Evolutionary conservation across 345 rosid species (phyloP).

Genomic region (Cardiospermum halicacabum): DNA sequence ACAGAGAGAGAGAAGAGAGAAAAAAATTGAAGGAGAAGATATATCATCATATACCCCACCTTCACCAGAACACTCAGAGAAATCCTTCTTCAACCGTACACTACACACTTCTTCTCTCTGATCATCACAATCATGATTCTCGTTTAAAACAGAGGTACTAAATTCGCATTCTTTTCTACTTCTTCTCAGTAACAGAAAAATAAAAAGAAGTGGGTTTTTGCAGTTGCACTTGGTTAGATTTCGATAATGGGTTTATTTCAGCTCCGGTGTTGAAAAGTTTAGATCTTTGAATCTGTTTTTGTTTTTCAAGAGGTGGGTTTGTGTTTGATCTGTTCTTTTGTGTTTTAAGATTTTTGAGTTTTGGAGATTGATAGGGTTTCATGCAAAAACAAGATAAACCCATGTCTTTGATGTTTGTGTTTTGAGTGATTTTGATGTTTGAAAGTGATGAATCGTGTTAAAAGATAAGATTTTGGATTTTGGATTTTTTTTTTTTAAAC

Average conservation of each 20-base stretch:
- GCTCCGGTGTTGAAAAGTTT: background rate
- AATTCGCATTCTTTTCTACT: background rate
- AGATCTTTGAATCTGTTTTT: conserved; percentile 9
- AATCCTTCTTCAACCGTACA: background rate
- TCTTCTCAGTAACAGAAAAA: background rate
- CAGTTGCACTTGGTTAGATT: too few species aligned
- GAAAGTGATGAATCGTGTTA: conserved; percentile 1
- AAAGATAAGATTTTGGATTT: conserved; percentile 32
- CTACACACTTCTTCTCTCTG: background rate
- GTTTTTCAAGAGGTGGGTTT: conserved; percentile 9
- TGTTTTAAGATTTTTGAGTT: background rate
- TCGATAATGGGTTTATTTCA: background rate
- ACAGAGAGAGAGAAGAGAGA: background rate
- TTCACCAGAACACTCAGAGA: background rate
- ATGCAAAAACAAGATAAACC: conserved; percentile 37
- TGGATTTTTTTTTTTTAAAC: too few species aligned
- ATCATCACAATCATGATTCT: background rate
- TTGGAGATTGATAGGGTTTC: conserved; percentile 24
- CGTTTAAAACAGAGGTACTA: background rate
- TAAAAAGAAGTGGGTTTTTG: background rate
- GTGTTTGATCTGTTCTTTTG: conserved; percentile 26
- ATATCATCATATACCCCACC: background rate
- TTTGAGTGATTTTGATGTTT: conserved; percentile 12
- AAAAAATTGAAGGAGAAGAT: background rate
- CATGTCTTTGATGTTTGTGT: conserved; percentile 23